phyloP scores from a whole-genome alignment of 2,329 filamentous ascomycete genomes.

The Penicillium sp. region DNA sequence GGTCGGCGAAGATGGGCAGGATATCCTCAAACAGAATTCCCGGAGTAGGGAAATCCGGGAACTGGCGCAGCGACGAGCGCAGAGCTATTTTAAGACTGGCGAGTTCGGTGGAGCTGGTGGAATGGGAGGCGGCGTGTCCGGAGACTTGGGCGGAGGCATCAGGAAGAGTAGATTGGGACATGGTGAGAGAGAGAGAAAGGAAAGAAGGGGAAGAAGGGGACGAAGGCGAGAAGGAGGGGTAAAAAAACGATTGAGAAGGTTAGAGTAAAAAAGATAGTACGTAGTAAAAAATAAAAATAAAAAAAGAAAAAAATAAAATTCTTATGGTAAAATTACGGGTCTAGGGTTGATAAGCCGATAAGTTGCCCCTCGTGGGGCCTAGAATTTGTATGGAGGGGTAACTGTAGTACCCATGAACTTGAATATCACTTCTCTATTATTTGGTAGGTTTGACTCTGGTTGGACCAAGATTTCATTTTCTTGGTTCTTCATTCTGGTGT shows the following conservation, averaged over 20 bases:
- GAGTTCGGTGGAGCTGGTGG: conserved; percentile 55
- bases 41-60: conserved; percentile 85
- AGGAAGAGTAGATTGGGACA: conserved; percentile 39
- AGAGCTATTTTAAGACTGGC: conserved; percentile 66
- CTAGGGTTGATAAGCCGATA: conserved; percentile 14
- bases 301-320: conserved; percentile 14
- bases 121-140: conserved; percentile 46
- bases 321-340: conserved; percentile 17
- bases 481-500: no score
- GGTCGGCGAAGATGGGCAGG: conserved; percentile 87
- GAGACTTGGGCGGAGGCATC: conserved; percentile 45
- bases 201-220: conserved; percentile 18
- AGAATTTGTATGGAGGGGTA: background rate
- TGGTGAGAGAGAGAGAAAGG: conserved; percentile 30
- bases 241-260: conserved; percentile 19
- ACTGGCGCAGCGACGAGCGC: conserved; percentile 74
- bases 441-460: no score
- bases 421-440: background rate
- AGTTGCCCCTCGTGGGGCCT: conserved; percentile 12
- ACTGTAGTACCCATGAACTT: background rate
- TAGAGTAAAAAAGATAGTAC: conserved; percentile 14
- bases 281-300: conserved; percentile 15
- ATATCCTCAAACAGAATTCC: conserved; percentile 98
- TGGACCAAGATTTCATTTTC: no score
- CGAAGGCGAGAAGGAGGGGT: conserved; percentile 16